Percentiles rank a stretch among this genome's conserved stretches.
Conservation (phyloP, 768 basidiomycete genomes). For the Peribolospora baueri region DNA sequence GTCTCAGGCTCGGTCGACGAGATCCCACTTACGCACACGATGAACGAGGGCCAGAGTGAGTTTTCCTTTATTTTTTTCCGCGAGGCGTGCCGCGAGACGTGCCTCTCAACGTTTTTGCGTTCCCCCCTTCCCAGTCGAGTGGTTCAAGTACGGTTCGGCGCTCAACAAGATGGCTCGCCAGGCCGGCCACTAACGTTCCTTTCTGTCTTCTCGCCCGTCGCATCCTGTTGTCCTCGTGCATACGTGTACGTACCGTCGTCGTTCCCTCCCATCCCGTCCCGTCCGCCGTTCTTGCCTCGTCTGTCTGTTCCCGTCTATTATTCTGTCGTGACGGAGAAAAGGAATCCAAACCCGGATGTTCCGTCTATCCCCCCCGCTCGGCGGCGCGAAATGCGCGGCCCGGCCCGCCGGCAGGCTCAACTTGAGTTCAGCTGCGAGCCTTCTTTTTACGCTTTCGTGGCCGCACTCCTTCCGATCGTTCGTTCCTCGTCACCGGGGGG, state of each 20-base stretch:
- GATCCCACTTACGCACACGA: conserved; percentile 63
- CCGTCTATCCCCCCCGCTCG: too few species aligned
- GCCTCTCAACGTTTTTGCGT: neutral
- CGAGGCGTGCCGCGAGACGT: too few species aligned
- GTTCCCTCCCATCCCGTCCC: neutral
- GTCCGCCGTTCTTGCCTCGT: too few species aligned
- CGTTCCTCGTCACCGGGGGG: too few species aligned
- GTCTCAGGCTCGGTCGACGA: conserved; percentile 23
- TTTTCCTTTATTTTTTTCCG: neutral
- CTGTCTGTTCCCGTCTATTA: too few species aligned
- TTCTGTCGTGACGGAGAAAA: too few species aligned
- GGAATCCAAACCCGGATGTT: too few species aligned
- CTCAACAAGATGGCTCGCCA: conserved; percentile 61
- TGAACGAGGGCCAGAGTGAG: conserved; percentile 69
- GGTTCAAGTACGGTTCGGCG: conserved; percentile 95
- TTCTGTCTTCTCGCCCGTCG: neutral
- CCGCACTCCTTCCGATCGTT: too few species aligned
- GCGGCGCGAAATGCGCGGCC: too few species aligned
- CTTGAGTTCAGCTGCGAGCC: too few species aligned
- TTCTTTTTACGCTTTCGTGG: too few species aligned
- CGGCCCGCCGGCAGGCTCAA: too few species aligned
- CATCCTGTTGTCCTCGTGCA: neutral
- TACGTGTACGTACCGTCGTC: neutral
- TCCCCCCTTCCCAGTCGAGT: conserved; percentile 28
- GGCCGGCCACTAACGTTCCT: conserved; percentile 19